These are phyloP conservation scores for Populus hybrid DNA, from an alignment of 441 rosid genomes.

Conservation along the genomic window DNA sequence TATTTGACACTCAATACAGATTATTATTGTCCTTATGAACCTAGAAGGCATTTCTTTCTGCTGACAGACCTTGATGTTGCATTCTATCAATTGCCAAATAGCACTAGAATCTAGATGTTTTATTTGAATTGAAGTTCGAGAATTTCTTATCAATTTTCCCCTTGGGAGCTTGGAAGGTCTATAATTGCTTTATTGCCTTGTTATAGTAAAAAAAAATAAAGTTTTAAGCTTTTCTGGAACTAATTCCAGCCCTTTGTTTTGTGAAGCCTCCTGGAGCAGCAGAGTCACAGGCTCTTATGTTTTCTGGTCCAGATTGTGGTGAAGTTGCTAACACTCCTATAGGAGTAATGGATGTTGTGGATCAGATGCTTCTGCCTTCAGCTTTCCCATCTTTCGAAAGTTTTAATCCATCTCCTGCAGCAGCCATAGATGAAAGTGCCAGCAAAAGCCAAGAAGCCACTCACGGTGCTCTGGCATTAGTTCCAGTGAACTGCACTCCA, in stretches of 20 bases:
- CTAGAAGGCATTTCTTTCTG: background rate
- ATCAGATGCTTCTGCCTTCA: slow-evolving; percentile 80
- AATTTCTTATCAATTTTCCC: background rate
- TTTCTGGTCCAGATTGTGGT: slow-evolving; percentile 80
- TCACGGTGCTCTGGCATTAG: slow-evolving; percentile 45
- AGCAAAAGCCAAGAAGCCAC: slow-evolving; percentile 71
- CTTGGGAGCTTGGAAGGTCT: background rate
- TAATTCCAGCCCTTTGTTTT: slow-evolving; percentile 20
- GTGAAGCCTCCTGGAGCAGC: slow-evolving; percentile 99
- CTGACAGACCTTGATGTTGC: background rate
- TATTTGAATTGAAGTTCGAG: background rate
- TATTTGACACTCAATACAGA: background rate
- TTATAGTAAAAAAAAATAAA: background rate
- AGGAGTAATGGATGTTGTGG: slow-evolving; percentile 69
- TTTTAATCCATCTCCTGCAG: slow-evolving; percentile 63
- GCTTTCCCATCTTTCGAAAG: slow-evolving; percentile 84
- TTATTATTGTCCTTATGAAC: background rate
- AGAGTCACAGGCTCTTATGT: slow-evolving; percentile 84
- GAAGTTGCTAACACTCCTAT: slow-evolving; percentile 89
- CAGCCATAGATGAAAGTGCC: slow-evolving; percentile 48
- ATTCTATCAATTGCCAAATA: background rate
- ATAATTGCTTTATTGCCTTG: background rate
- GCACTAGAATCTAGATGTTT: background rate
- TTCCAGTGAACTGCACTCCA: slow-evolving; percentile 46
- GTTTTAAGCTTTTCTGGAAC: background rate